Evolutionary conservation across 2,329 filamentous ascomycete species (phyloP).

Genomic region (Colletotrichum magnum): DNA sequence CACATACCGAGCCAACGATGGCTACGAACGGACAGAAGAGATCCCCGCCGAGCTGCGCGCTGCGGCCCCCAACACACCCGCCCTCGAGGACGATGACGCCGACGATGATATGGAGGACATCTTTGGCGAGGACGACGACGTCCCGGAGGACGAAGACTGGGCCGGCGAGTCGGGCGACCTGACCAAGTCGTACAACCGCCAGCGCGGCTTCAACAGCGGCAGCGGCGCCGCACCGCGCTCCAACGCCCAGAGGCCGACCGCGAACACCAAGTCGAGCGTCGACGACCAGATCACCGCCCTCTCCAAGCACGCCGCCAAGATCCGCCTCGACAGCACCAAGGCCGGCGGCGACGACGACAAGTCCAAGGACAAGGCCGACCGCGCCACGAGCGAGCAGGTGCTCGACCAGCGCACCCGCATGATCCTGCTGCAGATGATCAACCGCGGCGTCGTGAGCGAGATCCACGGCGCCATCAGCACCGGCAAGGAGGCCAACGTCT

Average conservation of each 20-base stretch:
- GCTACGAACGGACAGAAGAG: constrained; percentile 56
- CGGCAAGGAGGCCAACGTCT: constrained; percentile 98
- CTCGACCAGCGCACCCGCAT: constrained; percentile 94
- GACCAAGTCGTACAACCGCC: constrained; percentile 91
- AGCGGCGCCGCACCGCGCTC: constrained; percentile 73
- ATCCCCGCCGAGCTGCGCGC: constrained; percentile 33
- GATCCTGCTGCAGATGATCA: constrained; percentile 97
- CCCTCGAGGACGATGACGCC: constrained; percentile 43
- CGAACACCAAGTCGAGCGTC: constrained; percentile 84
- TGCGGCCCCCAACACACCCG: constrained; percentile 20
- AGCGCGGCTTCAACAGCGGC: constrained; percentile 71
- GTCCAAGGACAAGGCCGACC: constrained; percentile 90
- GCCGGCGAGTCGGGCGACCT: constrained; percentile 75
- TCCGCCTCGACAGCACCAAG: constrained; percentile 80
- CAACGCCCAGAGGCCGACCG: constrained; percentile 83
- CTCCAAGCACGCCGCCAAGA: constrained; percentile 86
- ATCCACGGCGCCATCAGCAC: constrained; percentile 96
- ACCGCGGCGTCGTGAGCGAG: constrained; percentile 88
- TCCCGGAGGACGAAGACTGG: constrained; percentile 69
- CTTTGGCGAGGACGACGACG: constrained; percentile 72
- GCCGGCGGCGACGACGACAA: constrained; percentile 57
- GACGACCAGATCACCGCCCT: constrained; percentile 92
- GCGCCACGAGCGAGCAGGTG: constrained; percentile 95
- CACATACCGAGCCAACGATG: constrained; percentile 58
- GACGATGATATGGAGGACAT: constrained; percentile 59